Evolutionary conservation across 345 rosid species (phyloP).

Genomic region (Gossypium ekmanianum): DNA sequence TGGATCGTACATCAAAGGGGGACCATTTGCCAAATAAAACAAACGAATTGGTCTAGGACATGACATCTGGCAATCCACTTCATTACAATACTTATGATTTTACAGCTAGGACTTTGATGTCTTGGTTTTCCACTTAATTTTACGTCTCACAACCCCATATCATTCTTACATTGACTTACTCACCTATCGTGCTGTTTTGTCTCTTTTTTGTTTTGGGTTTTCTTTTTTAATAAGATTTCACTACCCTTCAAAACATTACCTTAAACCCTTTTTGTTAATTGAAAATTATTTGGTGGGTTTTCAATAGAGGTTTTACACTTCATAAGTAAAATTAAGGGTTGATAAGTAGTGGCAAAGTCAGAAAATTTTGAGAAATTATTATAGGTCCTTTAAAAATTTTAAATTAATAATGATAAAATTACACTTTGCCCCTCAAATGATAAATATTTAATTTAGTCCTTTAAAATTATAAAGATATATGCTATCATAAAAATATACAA

Average conservation of each 20-base stretch:
- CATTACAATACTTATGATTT: neutral
- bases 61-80: neutral
- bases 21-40: neutral
- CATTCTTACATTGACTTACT: neutral
- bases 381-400: no score
- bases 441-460: no score
- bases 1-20: neutral
- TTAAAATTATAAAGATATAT: no score
- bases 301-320: no score
- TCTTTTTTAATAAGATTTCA: no score
- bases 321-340: no score
- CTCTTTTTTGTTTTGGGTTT: neutral
- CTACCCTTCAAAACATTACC: neutral
- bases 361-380: no score
- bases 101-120: neutral
- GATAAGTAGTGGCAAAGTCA: no score
- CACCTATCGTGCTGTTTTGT: neutral
- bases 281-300: no score
- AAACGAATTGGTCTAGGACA: neutral
- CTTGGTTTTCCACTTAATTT: neutral
- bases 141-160: neutral
- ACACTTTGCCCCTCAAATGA: accelerated
- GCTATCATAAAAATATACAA: no score
- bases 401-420: no score
- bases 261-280: neutral